Evolutionary conservation across 2,329 filamentous ascomycete species (phyloP), one percentile per base, ranked within the genome.

Genomic region (Penicillium verrucosum): DNA sequence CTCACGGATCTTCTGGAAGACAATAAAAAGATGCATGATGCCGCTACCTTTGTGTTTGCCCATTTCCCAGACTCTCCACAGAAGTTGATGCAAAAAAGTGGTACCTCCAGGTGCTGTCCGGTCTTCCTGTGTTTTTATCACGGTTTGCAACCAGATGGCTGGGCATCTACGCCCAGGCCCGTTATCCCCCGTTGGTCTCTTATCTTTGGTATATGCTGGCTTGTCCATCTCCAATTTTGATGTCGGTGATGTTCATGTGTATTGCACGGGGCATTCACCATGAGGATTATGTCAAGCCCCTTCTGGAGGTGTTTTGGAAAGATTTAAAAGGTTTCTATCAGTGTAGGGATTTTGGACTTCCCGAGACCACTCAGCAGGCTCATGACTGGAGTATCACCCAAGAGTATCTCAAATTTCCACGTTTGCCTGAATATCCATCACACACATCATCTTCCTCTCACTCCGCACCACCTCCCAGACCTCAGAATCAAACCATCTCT

Each of bases 101-200:
- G 25, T 79, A 79, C 57, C 60, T 57, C 32, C 27, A 58, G 8
- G 63, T 59, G 8, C 61, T 79, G 25, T 14, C 57, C 0, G 56
- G 75, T 14, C 79, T 86, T 16, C 69, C 77, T 21, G 56, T 63
- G 0, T 82, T 80, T 46, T 72, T 83, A n/a, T 56, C 65, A 3
- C 69, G 74, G 7, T 65, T 88, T 14, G 70, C 75, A 2, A 60
- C 65, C 21, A 70, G 16, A 83, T 80, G 79, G 27, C 58, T 70
- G 70, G 27, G 67, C 53, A 5, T 70, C 73, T 32, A 63, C 21
- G 1, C 4, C 1, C n/a, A 21, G 10, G 5, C 42, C n/a, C 9
- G 5, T 10, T 48, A 44, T 41, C 21, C 48, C 5, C 54, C 48
- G 1, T 29, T 56, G 42, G 48, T 52, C 29, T 21, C 36, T 14